Evolutionary conservation across 2,329 filamentous ascomycete species (phyloP).

Genomic region (Aspergillus sp.): DNA sequence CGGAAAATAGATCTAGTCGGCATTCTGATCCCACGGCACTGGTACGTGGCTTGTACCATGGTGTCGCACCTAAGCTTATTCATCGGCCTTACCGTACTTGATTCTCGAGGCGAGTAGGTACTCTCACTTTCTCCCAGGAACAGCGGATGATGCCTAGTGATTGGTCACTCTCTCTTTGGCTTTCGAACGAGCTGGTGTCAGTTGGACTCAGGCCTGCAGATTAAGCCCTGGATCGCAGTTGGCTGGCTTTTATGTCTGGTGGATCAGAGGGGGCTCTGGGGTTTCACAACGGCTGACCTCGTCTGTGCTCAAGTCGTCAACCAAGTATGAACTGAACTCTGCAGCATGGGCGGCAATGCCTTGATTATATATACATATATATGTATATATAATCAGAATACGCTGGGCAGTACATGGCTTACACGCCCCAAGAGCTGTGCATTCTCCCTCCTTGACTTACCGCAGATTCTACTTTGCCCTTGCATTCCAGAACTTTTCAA

Average conservation of each 20-base stretch:
- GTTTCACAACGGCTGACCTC: slow-evolving; percentile 46
- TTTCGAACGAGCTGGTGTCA: slow-evolving; percentile 25
- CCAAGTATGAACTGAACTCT: slow-evolving; percentile 33
- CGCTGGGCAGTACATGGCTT: slow-evolving; percentile 10
- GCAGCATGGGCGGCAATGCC: background rate
- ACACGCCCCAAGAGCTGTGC: slow-evolving; percentile 4
- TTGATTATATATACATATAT: slow-evolving; percentile 11
- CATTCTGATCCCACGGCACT: slow-evolving; percentile 3
- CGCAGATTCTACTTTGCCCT: background rate
- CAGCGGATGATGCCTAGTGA: slow-evolving; percentile 23
- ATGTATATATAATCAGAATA: slow-evolving; percentile 22
- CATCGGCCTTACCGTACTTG: slow-evolving; percentile 15
- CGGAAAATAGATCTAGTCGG: slow-evolving; percentile 21
- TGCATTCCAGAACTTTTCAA: slow-evolving; percentile 2
- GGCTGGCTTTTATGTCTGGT: slow-evolving; percentile 33
- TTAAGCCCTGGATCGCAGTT: slow-evolving; percentile 18
- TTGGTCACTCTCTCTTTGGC: slow-evolving; percentile 26
- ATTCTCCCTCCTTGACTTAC: slow-evolving; percentile 1
- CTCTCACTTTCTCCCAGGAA: slow-evolving; percentile 21
- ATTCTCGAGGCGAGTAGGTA: slow-evolving; percentile 13
- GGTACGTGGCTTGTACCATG: slow-evolving; percentile 14
- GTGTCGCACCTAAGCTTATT: slow-evolving; percentile 30
- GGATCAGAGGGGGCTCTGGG: slow-evolving; percentile 41
- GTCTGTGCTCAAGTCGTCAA: slow-evolving; percentile 37
- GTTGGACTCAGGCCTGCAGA: slow-evolving; percentile 24